Conservation (phyloP, 2,329 filamentous ascomycete genomes). For the Cladosporium sp. region DNA sequence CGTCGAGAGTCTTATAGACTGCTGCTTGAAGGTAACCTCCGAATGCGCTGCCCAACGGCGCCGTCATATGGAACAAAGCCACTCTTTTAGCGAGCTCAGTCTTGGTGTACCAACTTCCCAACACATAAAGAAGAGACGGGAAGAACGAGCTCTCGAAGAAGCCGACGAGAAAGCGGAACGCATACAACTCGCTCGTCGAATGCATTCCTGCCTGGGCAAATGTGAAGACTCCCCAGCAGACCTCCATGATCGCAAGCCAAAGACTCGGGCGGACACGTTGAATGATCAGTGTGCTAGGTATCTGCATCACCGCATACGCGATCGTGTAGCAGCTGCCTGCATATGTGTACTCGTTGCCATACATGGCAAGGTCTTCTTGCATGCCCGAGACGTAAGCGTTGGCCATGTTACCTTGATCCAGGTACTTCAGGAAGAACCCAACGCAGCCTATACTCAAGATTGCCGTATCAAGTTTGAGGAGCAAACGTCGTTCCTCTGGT, state of each 20-base stretch:
- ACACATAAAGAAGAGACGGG: slow-evolving; percentile 17
- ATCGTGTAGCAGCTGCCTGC: slow-evolving; percentile 14
- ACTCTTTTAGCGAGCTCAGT: neutral
- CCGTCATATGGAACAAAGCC: slow-evolving; percentile 8
- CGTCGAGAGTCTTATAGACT: slow-evolving; percentile 39
- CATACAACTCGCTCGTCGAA: slow-evolving; percentile 6
- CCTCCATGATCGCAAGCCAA: slow-evolving; percentile 8
- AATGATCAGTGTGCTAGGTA: slow-evolving; percentile 14
- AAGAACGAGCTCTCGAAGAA: slow-evolving; percentile 19
- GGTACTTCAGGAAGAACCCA: slow-evolving; percentile 48
- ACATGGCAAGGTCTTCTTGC: slow-evolving; percentile 5
- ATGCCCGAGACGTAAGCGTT: slow-evolving; percentile 35
- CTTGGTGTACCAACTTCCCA: slow-evolving; percentile 17
- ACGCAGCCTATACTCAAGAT: slow-evolving; percentile 15
- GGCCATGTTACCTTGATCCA: slow-evolving; percentile 35
- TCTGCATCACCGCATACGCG: slow-evolving; percentile 16
- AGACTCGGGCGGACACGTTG: slow-evolving; percentile 11
- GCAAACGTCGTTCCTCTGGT: slow-evolving; percentile 44
- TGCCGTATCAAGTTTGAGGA: slow-evolving; percentile 48
- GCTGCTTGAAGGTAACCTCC: slow-evolving; percentile 54
- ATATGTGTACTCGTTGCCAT: slow-evolving; percentile 14
- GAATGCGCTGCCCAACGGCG: slow-evolving; percentile 26
- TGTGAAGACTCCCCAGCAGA: slow-evolving; percentile 15
- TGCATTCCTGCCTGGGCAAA: slow-evolving; percentile 16
- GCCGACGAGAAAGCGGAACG: slow-evolving; percentile 15